These are phyloP conservation scores for Trichothecium sympodiale DNA, from an alignment of 2,329 filamentous ascomycete genomes.

Conservation along the genomic window DNA sequence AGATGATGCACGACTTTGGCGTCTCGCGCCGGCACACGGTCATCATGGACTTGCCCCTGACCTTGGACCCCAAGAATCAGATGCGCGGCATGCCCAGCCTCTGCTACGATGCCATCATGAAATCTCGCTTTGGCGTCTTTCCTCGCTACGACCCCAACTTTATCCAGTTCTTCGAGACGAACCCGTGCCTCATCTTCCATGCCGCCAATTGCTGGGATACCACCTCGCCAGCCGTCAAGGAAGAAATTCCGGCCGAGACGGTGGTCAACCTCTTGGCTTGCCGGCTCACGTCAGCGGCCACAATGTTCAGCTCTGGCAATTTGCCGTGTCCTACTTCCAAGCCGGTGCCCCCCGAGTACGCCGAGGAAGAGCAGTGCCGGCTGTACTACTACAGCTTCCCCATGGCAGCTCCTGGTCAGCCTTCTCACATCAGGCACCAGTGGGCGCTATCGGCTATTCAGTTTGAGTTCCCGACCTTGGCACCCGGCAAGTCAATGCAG, in stretches of 20 bases:
- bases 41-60: conserved; percentile 59
- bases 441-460: conserved; percentile 54
- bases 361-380: conserved; percentile 55
- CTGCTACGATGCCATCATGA: conserved; percentile 44
- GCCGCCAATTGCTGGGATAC: conserved; percentile 62
- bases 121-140: conserved; percentile 57
- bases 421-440: conserved; percentile 41
- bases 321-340: conserved; percentile 36
- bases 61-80: conserved; percentile 52
- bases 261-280: conserved; percentile 54
- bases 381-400: conserved; percentile 59
- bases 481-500: conserved; percentile 43
- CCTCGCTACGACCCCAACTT: conserved; percentile 45
- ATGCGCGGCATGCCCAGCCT: conserved; percentile 44
- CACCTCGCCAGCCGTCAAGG: conserved; percentile 12
- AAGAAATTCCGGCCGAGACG: background rate
- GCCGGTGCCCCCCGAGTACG: conserved; percentile 20
- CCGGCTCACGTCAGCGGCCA: conserved; percentile 52
- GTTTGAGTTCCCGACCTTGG: conserved; percentile 57
- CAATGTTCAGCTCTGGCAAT: conserved; percentile 56
- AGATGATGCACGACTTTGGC: conserved; percentile 71
- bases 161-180: conserved; percentile 57
- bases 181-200: conserved; percentile 59
- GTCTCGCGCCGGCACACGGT: conserved; percentile 51
- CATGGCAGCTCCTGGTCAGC: conserved; percentile 16